Percentiles rank a stretch among this genome's conserved stretches.
Conservation (phyloP, 805 yeast species). For the Kluyveromyces aestuarii region DNA sequence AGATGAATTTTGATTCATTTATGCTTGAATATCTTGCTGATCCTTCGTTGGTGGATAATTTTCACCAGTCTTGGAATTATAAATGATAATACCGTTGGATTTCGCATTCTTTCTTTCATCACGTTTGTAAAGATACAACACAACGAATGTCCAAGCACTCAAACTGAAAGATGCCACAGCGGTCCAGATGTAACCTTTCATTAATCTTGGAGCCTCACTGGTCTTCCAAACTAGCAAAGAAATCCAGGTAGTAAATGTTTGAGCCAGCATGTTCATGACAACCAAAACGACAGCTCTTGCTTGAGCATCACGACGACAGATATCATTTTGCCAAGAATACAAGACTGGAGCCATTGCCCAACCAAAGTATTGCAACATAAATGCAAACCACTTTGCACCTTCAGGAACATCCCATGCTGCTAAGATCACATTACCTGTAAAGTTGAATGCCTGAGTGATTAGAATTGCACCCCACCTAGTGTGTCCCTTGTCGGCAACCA, state of each 20-base stretch:
- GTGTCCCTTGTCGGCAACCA: conserved; percentile 40
- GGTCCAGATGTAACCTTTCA: conserved; percentile 44
- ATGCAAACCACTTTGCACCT: conserved; percentile 52
- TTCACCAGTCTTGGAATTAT: conserved; percentile 14
- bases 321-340: conserved; percentile 52
- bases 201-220: conserved; percentile 44
- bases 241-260: conserved; percentile 46
- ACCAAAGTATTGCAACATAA: conserved; percentile 45
- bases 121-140: conserved; percentile 30
- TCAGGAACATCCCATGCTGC: conserved; percentile 49
- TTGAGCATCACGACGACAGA: conserved; percentile 44
- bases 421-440: conserved; percentile 41
- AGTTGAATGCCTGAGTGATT: conserved; percentile 43
- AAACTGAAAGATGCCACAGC: conserved; percentile 27
- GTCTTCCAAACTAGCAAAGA: conserved; percentile 38
- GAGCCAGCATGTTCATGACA: conserved; percentile 44
- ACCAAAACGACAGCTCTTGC: conserved; percentile 44
- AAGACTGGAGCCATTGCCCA: conserved; percentile 54
- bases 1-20: not conserved
- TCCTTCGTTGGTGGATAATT: conserved; percentile 3
- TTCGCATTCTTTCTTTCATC: conserved; percentile 31
- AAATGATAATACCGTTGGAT: conserved; percentile 30
- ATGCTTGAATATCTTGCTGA: not conserved
- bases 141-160: conserved; percentile 18
- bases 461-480: conserved; percentile 47